Evolutionary conservation across 495 filamentous ascomycete genomes (phyloP).

Genomic region (Aspergillus cristatus): DNA sequence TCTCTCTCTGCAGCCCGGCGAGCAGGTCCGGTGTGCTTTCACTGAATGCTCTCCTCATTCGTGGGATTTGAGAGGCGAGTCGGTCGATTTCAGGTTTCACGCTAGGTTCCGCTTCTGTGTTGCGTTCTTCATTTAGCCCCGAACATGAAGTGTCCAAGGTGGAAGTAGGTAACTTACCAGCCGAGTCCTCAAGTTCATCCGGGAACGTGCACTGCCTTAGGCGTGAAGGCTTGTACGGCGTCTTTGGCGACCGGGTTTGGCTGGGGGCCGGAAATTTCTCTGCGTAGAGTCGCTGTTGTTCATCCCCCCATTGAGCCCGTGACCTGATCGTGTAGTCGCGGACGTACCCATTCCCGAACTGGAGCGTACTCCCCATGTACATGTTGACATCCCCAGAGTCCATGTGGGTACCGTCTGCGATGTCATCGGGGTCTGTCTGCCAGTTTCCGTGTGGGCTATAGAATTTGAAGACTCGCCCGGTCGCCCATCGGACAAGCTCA

Average conservation of each 20-base stretch:
- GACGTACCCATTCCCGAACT: conserved; percentile 16
- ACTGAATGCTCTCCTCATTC: too few relatives aligned
- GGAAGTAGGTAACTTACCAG: too few relatives aligned
- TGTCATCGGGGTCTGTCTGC: conserved; percentile 3
- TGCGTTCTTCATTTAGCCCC: too few relatives aligned
- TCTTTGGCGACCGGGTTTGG: too few relatives aligned
- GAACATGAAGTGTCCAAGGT: too few relatives aligned
- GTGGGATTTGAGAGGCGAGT: neutral
- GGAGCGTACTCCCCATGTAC: neutral
- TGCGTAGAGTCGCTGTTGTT: too few relatives aligned
- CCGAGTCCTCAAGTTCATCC: conserved; percentile 1
- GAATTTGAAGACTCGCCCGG: conserved; percentile 13
- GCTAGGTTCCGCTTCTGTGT: too few relatives aligned
- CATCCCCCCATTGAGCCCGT: conserved; percentile 1
- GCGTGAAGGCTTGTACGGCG: conserved; percentile 1
- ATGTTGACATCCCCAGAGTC: conserved; percentile 3
- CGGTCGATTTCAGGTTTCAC: too few relatives aligned
- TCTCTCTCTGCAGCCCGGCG: too few relatives aligned
- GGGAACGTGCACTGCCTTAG: conserved; percentile 1
- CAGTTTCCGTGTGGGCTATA: conserved; percentile 21
- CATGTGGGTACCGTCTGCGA: neutral
- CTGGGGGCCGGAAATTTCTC: too few relatives aligned
- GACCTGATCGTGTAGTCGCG: conserved; percentile 1
- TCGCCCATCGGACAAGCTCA: conserved; percentile 9
- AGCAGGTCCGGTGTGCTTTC: too few relatives aligned